phyloP scores from a whole-genome alignment of 2,329 filamentous ascomycete genomes.

The Tetracladium maxilliforme region DNA sequence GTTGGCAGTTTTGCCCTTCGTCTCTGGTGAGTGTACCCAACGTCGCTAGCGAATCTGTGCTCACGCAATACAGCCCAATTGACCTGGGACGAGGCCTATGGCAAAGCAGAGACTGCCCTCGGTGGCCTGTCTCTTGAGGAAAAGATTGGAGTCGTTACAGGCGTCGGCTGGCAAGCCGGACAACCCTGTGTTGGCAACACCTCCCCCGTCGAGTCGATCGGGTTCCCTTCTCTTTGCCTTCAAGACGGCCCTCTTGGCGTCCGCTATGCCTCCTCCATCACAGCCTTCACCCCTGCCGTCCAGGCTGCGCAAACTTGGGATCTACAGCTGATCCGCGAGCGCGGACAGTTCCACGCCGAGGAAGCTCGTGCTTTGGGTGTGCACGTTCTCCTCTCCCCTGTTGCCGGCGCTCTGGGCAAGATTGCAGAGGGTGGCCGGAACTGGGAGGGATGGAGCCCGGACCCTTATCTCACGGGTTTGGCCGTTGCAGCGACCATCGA shows the following conservation, averaged over 20 bases:
- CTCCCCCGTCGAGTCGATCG: constrained; percentile 34
- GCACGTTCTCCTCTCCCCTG: constrained; percentile 62
- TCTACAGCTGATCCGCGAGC: constrained; percentile 53
- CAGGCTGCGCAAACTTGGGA: constrained; percentile 74
- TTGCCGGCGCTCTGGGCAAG: constrained; percentile 62
- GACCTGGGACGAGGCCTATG: constrained; percentile 54
- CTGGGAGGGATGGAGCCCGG: constrained; percentile 72
- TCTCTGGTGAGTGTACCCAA: too few species aligned
- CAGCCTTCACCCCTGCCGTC: constrained; percentile 67
- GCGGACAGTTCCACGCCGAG: constrained; percentile 41
- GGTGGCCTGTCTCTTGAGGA: constrained; percentile 56
- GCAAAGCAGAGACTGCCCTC: constrained; percentile 53
- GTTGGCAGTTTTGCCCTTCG: too few species aligned
- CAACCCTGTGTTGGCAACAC: constrained; percentile 55
- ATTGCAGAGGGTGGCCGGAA: constrained; percentile 61
- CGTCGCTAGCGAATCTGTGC: too few species aligned
- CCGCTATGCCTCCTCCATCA: constrained; percentile 54
- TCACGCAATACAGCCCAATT: constrained; percentile 1
- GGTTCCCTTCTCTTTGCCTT: constrained; percentile 61
- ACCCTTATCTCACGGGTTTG: constrained; percentile 65
- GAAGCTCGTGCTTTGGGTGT: constrained; percentile 57
- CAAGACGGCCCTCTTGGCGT: constrained; percentile 72
- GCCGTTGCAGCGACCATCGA: constrained; percentile 46
- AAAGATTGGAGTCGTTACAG: constrained; percentile 69
- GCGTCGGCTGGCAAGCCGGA: constrained; percentile 60